Evolutionary conservation across 495 filamentous ascomycete species (phyloP).

Genomic region (Glonium stellatum): DNA sequence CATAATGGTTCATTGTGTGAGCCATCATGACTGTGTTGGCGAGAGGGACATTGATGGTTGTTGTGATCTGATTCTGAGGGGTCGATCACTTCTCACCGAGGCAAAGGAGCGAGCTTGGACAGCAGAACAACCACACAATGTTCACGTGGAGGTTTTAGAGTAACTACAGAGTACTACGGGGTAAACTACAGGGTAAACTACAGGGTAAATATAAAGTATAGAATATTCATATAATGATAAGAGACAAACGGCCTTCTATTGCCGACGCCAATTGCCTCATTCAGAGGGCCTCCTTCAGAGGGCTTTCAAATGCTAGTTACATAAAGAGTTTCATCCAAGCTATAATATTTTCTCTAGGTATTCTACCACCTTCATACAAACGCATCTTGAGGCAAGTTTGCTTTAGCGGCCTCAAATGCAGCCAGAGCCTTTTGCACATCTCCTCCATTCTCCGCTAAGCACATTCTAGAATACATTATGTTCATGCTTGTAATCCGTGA

Average conservation of each 20-base stretch:
- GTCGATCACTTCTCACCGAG: neutral
- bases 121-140: neutral
- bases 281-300: neutral
- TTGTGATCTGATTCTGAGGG: neutral
- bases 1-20: neutral
- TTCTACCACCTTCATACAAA: slow-evolving; percentile 2
- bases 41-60: neutral
- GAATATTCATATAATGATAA: neutral
- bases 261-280: neutral
- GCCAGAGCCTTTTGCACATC: slow-evolving; percentile 13
- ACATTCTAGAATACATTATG: slow-evolving; percentile 8
- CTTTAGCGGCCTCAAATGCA: slow-evolving; percentile 10
- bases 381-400: slow-evolving; percentile 12
- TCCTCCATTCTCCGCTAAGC: slow-evolving; percentile 15
- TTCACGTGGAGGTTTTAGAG: no score
- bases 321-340: neutral
- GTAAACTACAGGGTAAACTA: no score
- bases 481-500: slow-evolving; percentile 8
- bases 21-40: neutral
- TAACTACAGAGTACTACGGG: no score
- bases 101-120: neutral
- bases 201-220: no score
- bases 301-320: slow-evolving; percentile 1
- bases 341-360: no score
- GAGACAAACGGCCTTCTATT: neutral